These are phyloP conservation scores for Coemansia furcata DNA, from an alignment of 192 early-diverging fungal genomes.

Conservation along the genomic window DNA sequence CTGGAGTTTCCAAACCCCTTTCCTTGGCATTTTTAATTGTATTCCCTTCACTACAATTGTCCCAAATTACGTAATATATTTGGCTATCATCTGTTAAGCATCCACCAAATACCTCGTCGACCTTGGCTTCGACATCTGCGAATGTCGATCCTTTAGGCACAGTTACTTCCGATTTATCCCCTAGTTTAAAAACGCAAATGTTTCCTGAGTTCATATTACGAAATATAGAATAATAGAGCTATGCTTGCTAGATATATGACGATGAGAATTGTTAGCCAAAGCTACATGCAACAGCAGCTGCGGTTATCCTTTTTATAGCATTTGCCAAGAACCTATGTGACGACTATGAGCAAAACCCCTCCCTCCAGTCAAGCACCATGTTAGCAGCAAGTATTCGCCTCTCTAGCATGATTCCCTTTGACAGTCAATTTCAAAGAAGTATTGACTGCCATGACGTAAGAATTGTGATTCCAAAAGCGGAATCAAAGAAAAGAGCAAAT, in stretches of 20 bases:
- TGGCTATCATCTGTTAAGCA: neutral
- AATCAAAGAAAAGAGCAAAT: neutral
- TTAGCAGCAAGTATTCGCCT: neutral
- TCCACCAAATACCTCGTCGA: neutral
- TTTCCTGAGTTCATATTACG: neutral
- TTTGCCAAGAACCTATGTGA: neutral
- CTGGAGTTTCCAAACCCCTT: neutral
- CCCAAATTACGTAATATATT: neutral
- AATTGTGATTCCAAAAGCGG: neutral
- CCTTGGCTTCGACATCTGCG: neutral
- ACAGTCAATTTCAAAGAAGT: neutral
- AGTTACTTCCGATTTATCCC: too few species aligned
- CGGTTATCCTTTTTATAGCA: neutral
- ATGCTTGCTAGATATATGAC: neutral
- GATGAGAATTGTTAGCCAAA: neutral
- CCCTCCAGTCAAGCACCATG: neutral
- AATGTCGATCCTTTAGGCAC: neutral
- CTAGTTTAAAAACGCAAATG: neutral
- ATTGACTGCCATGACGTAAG: neutral
- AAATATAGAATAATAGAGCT: neutral
- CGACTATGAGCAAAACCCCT: neutral
- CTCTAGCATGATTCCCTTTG: neutral
- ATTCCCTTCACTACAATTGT: neutral
- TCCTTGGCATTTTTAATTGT: neutral
- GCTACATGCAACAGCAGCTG: neutral